These are phyloP conservation scores for Fusarium brachygibbosum DNA, from an alignment of 2,329 filamentous ascomycete genomes.

Conservation along the genomic window DNA sequence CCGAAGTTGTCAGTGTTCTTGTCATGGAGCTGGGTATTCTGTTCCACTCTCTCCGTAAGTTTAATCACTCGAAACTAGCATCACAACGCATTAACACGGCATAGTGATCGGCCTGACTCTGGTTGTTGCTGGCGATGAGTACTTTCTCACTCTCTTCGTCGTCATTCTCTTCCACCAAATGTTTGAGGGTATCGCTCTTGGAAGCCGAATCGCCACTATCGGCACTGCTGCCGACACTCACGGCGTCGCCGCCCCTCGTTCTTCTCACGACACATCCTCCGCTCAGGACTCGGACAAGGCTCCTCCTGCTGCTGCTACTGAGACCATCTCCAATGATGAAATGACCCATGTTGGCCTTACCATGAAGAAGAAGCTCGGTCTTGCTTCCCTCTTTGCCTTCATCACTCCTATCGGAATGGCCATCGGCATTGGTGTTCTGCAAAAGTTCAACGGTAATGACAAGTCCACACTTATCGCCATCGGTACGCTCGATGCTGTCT, in stretches of 20 bases:
- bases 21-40: constrained; percentile 81
- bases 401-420: constrained; percentile 85
- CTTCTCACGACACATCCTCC: constrained; percentile 30
- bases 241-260: constrained; percentile 42
- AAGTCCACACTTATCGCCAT: constrained; percentile 76
- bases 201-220: constrained; percentile 76
- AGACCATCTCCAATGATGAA: constrained; percentile 36
- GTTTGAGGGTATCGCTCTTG: constrained; percentile 82
- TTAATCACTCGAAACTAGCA: background rate
- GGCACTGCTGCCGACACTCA: constrained; percentile 49
- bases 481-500: constrained; percentile 79
- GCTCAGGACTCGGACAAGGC: constrained; percentile 49
- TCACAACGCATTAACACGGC: constrained; percentile 7
- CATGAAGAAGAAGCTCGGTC: constrained; percentile 67
- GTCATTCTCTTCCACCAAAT: constrained; percentile 85
- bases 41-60: constrained; percentile 78
- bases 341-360: constrained; percentile 48
- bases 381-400: constrained; percentile 75
- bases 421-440: constrained; percentile 79
- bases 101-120: constrained; percentile 74
- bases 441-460: constrained; percentile 80
- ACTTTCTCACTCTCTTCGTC: constrained; percentile 69
- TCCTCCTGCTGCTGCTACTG: constrained; percentile 39
- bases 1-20: constrained; percentile 71
- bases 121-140: constrained; percentile 69